Base-by-base conservation (phyloP, 176 grass and related monocot genomes). In the Tuctoria greenei region DNA sequence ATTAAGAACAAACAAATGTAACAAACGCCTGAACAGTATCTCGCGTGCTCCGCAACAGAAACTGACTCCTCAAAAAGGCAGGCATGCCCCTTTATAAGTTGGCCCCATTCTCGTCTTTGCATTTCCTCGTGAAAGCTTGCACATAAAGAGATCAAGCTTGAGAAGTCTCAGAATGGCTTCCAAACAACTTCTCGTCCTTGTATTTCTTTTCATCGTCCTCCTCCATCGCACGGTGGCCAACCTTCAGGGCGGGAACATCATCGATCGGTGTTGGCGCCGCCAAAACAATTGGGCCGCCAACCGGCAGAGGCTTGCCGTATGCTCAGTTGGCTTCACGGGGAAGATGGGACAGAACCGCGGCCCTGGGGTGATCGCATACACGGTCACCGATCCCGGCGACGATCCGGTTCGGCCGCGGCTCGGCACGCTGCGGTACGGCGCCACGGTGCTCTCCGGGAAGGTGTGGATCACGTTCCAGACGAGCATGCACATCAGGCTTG, bases 381-480 rank as follows among this genome's bases (percentile, higher is more conserved):
- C 58, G 20, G 94, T 97, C 0, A 97, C 88, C 20, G 88, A 97
- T 77, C 46, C 86, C 1, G 39, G 83, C 62, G 94, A 97, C 45
- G 83, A 97, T 61, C 94, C 91, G 0, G 78, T 89, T 14, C 65
- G 64, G 0, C 94, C 90, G 0, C 66, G 28, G 8, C 86, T 83
- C 0, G 94, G 94, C 62, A 97, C 94, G n/a, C 66, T 93, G 20
- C 81, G 91, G 46, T 97, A 91, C 69, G 94, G 94, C 45, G 88
- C 86, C 16, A 93, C 94, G 8, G 40, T 89, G 70, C 81, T 97
- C 16, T 18, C 17, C 13, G 83, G 90, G 2, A 97, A 87, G 67
- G 93, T 97, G 7, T 97, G 95, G 95, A 86, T 97, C 86, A 93
- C 88, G 4, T 97, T 97, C 82, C 4, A 15, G n/a, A 39, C 51